Percentiles rank a stretch among this genome's conserved stretches.
Conservation (phyloP, 2,329 filamentous ascomycete genomes). For the Colletotrichum australisinense region DNA sequence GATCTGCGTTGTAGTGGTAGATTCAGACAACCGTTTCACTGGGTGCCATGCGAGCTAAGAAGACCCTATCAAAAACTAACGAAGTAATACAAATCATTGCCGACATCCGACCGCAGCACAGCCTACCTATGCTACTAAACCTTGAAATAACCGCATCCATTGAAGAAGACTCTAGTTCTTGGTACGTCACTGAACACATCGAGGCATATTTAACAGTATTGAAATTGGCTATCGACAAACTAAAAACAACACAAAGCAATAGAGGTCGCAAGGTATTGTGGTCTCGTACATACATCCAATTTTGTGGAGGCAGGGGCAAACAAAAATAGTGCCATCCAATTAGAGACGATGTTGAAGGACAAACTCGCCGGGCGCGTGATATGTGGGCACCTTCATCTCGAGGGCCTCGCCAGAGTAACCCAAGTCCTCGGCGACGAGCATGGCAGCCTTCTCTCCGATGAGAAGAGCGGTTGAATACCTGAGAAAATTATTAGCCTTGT, state of each 20-base stretch:
- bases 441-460: constrained; percentile 80
- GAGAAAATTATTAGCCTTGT: constrained; percentile 36
- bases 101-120: background rate
- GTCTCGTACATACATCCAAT: constrained; percentile 9
- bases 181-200: background rate
- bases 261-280: constrained; percentile 8
- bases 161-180: background rate
- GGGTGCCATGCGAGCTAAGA: background rate
- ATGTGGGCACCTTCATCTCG: constrained; percentile 80
- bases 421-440: constrained; percentile 78
- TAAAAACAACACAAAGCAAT: background rate
- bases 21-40: background rate
- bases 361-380: constrained; percentile 66
- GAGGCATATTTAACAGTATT: background rate
- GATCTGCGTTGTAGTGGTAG: background rate
- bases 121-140: background rate
- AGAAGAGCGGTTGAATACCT: constrained; percentile 77
- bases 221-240: background rate
- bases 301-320: background rate
- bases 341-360: constrained; percentile 54
- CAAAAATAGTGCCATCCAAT: constrained; percentile 18
- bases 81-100: background rate
- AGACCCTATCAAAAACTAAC: background rate
- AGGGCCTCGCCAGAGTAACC: constrained; percentile 79
- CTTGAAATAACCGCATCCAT: background rate